Conservation (phyloP, 768 basidiomycete genomes). For the Xerocomellus amylosporus region DNA sequence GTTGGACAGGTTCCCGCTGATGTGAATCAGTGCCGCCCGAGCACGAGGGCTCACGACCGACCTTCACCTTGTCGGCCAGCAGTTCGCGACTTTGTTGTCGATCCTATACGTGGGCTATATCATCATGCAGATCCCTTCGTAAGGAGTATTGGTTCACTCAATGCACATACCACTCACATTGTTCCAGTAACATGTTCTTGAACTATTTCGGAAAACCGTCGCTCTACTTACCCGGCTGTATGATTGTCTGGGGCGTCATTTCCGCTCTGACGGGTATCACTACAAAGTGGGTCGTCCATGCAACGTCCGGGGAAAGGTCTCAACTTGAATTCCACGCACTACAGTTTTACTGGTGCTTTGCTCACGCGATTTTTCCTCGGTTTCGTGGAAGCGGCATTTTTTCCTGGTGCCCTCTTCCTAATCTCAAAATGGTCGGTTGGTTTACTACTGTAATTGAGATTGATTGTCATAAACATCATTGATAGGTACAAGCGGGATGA, state of each 20-base stretch:
- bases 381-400: slow-evolving; percentile 50
- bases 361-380: slow-evolving; percentile 53
- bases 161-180: not conserved
- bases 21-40: slow-evolving; percentile 55
- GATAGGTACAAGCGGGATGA: slow-evolving; percentile 45
- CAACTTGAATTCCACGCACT: not conserved
- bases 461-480: slow-evolving; percentile 17
- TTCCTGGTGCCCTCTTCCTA: slow-evolving; percentile 43
- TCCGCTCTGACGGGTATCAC: slow-evolving; percentile 45
- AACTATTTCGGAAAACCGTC: slow-evolving; percentile 67
- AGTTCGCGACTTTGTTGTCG: slow-evolving; percentile 67
- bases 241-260: slow-evolving; percentile 68
- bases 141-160: slow-evolving; percentile 3
- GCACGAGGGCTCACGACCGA: slow-evolving; percentile 65
- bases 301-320: not conserved
- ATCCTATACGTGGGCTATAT: slow-evolving; percentile 63
- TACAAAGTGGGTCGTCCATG: slow-evolving; percentile 25
- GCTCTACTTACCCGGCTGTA: slow-evolving; percentile 59
- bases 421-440: slow-evolving; percentile 33
- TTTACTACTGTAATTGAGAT: slow-evolving; percentile 30
- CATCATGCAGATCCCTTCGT: slow-evolving; percentile 43
- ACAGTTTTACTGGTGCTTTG: slow-evolving; percentile 41
- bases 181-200: slow-evolving; percentile 65
- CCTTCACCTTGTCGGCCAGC: slow-evolving; percentile 53
- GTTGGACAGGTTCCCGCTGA: not conserved